Base-by-base conservation (phyloP, 495 filamentous ascomycete species). In the Penicillium salamii region DNA sequence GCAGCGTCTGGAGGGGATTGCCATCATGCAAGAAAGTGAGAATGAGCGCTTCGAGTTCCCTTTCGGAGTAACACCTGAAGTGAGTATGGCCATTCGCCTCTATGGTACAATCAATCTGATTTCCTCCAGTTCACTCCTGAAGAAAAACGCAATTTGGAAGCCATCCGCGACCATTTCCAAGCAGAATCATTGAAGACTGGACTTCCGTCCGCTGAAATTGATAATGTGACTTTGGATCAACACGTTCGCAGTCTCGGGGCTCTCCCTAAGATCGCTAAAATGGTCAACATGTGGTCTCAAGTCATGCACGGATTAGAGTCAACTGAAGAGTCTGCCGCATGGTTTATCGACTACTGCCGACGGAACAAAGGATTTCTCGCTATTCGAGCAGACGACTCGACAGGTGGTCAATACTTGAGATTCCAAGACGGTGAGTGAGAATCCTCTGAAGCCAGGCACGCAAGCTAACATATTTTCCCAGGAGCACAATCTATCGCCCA, bases 291-390 rank as follows among this genome's bases (percentile, higher is more conserved):
- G 12, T 70, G 73, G 50, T 49, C 65, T 1, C 53, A 55, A 7
- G 70, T 59, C 2, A 71, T 78, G 58, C 57, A 73, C 7, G 72
- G 75, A 12, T 36, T 68, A 8, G 67, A 70, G 31, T 50, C 68
- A 13, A 43, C 23, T 2, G 67, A 77, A 8, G 46, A 76, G 19
- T 67, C 59, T 53, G 66, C 67, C 6, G 50, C 70, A 3, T 79
- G 57, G 44, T 69, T 77, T 47, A 51, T 79, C 19, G 62, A 77
- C 36, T 75, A 78, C 49, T 66, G 65, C 57, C 65, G 65, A 42
- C 58, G 60, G 21, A 63, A 65, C 3, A 60, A 61, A 4, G 71
- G 73, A 0, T 53, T 78, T 3, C 37, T 63, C 14, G 46, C 58
- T 11, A 68, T 77, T 50, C 43, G 62, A 5, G 70, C 72, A 0